phyloP scores from a whole-genome alignment of 192 early-diverging fungal genomes.

The Cladochytrium replicatum region DNA sequence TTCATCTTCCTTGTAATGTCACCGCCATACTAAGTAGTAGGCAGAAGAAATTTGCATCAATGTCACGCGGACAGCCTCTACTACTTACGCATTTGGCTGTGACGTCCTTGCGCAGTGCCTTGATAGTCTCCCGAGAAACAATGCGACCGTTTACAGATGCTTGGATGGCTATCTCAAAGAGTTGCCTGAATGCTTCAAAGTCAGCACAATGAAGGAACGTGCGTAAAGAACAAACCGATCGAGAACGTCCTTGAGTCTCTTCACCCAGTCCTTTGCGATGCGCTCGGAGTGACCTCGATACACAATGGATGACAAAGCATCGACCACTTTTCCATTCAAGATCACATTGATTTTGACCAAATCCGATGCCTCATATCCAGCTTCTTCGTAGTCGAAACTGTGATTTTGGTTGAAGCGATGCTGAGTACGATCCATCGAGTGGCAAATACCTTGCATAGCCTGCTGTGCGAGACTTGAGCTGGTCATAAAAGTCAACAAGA shows the following conservation, averaged over 20 bases:
- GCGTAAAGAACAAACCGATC: conserved; percentile 17
- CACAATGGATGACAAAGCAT: conserved; percentile 82
- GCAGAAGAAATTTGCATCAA: not conserved
- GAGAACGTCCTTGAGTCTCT: conserved; percentile 73
- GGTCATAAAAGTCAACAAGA: conserved; percentile 91
- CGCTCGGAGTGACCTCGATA: conserved; percentile 59
- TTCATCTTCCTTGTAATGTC: conserved; percentile 98
- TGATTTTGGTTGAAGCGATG: too few relatives aligned
- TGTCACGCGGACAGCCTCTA: not conserved
- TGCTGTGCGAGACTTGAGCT: conserved; percentile 79
- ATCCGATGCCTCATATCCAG: conserved; percentile 73
- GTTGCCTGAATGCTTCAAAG: conserved; percentile 43
- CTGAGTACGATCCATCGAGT: not conserved
- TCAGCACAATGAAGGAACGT: conserved; percentile 5
- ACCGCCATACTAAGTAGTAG: conserved; percentile 65
- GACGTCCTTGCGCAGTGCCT: conserved; percentile 86
- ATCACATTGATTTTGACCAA: conserved; percentile 86
- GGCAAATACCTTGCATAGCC: conserved; percentile 63
- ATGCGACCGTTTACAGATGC: conserved; percentile 74
- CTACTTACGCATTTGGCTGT: conserved; percentile 79
- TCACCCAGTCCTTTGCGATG: conserved; percentile 75
- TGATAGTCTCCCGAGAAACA: conserved; percentile 75
- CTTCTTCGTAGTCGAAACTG: conserved; percentile 93
- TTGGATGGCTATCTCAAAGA: conserved; percentile 94
- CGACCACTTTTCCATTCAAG: conserved; percentile 83